Conservation (phyloP, 352 stramenopile species). For the Pythium dissotocum region DNA sequence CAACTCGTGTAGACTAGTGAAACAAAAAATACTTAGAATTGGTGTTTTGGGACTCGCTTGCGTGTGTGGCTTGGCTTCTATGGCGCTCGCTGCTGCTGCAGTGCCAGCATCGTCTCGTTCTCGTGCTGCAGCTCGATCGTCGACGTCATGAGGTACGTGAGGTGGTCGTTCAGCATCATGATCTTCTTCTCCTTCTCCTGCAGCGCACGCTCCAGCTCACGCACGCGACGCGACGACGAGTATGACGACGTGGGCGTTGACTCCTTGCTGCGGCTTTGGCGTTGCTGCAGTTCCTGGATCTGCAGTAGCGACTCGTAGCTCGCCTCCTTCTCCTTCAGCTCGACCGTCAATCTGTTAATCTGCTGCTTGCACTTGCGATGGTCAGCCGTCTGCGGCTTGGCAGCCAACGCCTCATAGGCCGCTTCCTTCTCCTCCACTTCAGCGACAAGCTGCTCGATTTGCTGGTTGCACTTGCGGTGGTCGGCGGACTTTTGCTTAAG, state of each 20-base stretch:
- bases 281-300: background rate
- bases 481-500: conserved; percentile 54
- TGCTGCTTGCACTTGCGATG: conserved; percentile 22
- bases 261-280: conserved; percentile 4
- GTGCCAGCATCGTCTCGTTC: conserved; percentile 48
- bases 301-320: conserved; percentile 42
- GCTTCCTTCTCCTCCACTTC: conserved; percentile 2
- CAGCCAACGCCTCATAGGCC: background rate
- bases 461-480: conserved; percentile 25
- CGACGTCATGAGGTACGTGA: conserved; percentile 82
- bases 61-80: background rate
- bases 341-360: conserved; percentile 47
- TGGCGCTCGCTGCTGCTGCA: conserved; percentile 15
- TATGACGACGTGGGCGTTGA: conserved; percentile 19
- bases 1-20: conserved; percentile 50
- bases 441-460: conserved; percentile 31
- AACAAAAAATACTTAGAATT: conserved; percentile 6
- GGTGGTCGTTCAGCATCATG: conserved; percentile 81
- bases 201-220: conserved; percentile 48
- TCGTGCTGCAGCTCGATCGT: conserved; percentile 73
- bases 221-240: conserved; percentile 41
- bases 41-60: background rate
- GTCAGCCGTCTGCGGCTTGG: conserved; percentile 35
- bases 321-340: conserved; percentile 55
- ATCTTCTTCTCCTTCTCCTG: conserved; percentile 79